Conservation (phyloP, 2,329 filamentous ascomycete species). For the Westerdykella aurantiaca region DNA sequence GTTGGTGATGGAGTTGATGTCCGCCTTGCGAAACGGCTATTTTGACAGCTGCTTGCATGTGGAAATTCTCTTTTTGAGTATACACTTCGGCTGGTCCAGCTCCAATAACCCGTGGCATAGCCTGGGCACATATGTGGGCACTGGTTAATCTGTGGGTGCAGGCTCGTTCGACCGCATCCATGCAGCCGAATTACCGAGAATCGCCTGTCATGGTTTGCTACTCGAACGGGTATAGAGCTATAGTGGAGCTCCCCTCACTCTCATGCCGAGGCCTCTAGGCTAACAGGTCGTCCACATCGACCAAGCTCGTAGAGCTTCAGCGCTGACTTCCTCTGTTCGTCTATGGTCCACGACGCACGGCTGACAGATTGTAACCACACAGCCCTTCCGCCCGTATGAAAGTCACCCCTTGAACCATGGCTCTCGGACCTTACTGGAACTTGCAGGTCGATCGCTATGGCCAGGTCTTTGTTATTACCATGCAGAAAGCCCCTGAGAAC, state of each 20-base stretch:
- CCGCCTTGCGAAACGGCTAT: not conserved
- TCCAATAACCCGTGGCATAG: too few relatives aligned
- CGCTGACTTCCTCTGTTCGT: too few relatives aligned
- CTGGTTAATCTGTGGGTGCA: too few relatives aligned
- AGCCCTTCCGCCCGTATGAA: not conserved
- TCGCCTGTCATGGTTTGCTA: not conserved
- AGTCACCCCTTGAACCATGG: conserved; percentile 11
- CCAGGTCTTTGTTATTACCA: conserved; percentile 49
- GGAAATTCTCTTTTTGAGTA: too few relatives aligned
- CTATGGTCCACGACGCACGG: too few relatives aligned
- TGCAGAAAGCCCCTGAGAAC: conserved; percentile 52
- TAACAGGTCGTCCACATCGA: not conserved
- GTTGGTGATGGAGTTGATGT: conserved; percentile 11
- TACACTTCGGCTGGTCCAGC: too few relatives aligned
- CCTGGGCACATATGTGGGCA: too few relatives aligned
- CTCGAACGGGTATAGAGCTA: not conserved
- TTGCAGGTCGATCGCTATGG: conserved; percentile 44
- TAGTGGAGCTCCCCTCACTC: not conserved
- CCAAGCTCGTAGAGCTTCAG: not conserved
- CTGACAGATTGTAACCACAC: too few relatives aligned
- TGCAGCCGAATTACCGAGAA: not conserved
- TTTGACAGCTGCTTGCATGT: not conserved
- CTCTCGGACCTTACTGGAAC: conserved; percentile 35
- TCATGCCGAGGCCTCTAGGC: not conserved
- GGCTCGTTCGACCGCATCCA: not conserved